A percentile compares a stretch with the other conserved stretches of the same genome.
Conservation (phyloP, 768 basidiomycete species). For the Favolaschia claudopus region DNA sequence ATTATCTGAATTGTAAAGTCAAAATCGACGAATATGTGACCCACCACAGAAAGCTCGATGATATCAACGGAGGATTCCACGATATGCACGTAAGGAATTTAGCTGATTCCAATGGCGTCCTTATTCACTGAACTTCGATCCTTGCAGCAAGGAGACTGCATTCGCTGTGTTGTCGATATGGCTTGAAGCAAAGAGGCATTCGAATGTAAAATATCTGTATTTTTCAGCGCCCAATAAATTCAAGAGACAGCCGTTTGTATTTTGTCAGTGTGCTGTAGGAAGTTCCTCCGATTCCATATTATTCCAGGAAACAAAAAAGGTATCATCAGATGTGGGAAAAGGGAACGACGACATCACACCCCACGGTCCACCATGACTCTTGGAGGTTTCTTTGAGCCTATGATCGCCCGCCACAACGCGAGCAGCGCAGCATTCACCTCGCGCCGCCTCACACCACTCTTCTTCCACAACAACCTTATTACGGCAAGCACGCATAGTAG, state of each 20-base stretch:
- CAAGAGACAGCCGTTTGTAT: no score
- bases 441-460: constrained; percentile 70
- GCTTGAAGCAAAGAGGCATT: constrained; percentile 39
- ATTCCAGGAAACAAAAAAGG: no score
- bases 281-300: no score
- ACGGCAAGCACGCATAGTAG: constrained; percentile 68
- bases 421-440: constrained; percentile 73
- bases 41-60: constrained; percentile 75
- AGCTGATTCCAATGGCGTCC: neutral
- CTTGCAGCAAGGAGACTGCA: constrained; percentile 80
- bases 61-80: constrained; percentile 88
- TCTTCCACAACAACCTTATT: constrained; percentile 67
- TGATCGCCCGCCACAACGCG: constrained; percentile 74
- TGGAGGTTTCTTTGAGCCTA: constrained; percentile 56
- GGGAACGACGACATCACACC: constrained; percentile 44
- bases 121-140: neutral
- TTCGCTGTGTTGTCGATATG: constrained; percentile 97
- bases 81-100: constrained; percentile 90
- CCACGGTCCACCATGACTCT: constrained; percentile 60
- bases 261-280: no score
- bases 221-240: constrained; percentile 17
- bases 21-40: constrained; percentile 98
- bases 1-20: constrained; percentile 82
- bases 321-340: no score
- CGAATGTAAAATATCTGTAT: constrained; percentile 17